Percentiles rank a stretch among this genome's conserved stretches.
Conservation (phyloP, 2,329 filamentous ascomycete genomes). For the Cordyceps militaris region DNA sequence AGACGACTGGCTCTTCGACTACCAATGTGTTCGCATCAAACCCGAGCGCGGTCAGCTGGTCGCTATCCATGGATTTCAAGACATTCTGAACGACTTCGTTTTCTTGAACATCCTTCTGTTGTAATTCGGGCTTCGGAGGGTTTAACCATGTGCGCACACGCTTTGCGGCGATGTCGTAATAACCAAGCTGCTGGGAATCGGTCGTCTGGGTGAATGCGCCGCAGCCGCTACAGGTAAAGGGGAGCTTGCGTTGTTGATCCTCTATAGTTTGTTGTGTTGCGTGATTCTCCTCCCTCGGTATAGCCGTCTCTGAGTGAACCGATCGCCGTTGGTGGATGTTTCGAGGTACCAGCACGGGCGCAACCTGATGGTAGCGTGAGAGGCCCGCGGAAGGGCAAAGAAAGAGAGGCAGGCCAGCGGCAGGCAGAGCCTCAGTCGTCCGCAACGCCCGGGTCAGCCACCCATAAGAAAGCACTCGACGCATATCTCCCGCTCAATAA, state of each 20-base stretch:
- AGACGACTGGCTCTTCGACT: constrained; percentile 17
- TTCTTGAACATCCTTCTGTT: constrained; percentile 24
- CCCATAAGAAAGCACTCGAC: constrained; percentile 35
- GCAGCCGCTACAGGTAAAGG: constrained; percentile 55
- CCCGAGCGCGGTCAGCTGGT: constrained; percentile 38
- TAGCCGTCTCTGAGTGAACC: constrained; percentile 22
- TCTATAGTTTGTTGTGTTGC: not conserved
- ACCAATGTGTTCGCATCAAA: constrained; percentile 36
- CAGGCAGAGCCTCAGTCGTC: constrained; percentile 31
- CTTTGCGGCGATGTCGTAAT: constrained; percentile 46
- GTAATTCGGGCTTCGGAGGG: constrained; percentile 16
- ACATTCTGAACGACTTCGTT: constrained; percentile 41
- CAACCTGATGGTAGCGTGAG: not conserved
- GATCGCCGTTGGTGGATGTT: constrained; percentile 18
- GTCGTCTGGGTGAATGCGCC: constrained; percentile 56
- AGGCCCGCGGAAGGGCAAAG: constrained; percentile 39
- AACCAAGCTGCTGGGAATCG: constrained; percentile 45
- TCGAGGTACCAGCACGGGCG: not conserved
- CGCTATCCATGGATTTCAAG: constrained; percentile 35
- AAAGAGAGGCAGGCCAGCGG: constrained; percentile 38
- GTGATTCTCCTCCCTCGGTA: not conserved
- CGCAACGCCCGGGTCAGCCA: constrained; percentile 37
- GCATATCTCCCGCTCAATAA: constrained; percentile 28
- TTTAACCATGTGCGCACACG: constrained; percentile 42
- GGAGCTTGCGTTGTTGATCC: constrained; percentile 33